These are phyloP conservation scores for Solanum etuberosum DNA, from an alignment of 257 asterid species.

Conservation along the genomic window DNA sequence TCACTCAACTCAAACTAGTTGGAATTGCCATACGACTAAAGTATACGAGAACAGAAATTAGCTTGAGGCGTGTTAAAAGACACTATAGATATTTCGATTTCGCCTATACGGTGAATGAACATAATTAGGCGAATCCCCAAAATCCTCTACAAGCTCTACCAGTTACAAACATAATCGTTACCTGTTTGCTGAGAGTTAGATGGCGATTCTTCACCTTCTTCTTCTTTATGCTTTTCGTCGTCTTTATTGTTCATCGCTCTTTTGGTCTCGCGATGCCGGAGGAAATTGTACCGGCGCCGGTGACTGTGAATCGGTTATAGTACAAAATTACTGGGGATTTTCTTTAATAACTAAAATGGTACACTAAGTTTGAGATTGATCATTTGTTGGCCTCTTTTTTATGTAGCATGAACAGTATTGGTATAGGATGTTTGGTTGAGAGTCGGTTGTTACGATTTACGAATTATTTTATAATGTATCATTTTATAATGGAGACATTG, in stretches of 20 bases:
- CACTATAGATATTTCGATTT: neutral
- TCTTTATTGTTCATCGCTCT: neutral
- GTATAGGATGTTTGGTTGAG: neutral
- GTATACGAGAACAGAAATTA: neutral
- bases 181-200: constrained; percentile 16
- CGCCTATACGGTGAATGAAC: neutral
- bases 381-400: neutral
- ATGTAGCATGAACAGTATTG: neutral
- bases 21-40: neutral
- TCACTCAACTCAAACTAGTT: neutral
- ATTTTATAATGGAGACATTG: too few relatives aligned
- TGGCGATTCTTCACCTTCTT: constrained; percentile 2
- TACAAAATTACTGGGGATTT: neutral
- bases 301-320: neutral
- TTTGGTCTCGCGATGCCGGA: neutral
- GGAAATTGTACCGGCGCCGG: neutral
- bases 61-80: neutral
- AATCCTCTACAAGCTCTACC: neutral
- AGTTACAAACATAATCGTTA: neutral
- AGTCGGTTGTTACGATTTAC: too few relatives aligned
- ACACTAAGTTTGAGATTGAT: neutral
- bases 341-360: neutral
- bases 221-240: neutral
- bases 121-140: neutral
- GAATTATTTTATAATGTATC: too few relatives aligned